Evolutionary conservation across 306 rosid genomes (phyloP), one percentile per base, ranked within the genome.

Genomic region (Lotus japonicus): DNA sequence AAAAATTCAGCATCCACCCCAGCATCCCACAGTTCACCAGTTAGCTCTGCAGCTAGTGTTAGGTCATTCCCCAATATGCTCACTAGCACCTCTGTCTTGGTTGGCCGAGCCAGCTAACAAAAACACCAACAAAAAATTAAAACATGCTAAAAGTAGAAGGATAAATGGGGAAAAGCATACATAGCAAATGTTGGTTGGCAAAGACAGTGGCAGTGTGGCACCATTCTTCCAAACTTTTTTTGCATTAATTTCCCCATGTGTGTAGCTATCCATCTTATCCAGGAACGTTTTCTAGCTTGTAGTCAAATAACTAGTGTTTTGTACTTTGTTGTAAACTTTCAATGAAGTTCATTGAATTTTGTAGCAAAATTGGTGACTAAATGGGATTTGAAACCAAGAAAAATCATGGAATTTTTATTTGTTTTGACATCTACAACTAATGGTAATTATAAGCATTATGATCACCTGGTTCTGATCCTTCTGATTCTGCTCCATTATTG

Each of bases 401-500:
- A 41, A 65, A 60, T 17, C 52, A 54, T 41, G 54, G 23, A 55
- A 64, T 10, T 50, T 33, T 66, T 7, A 28, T 48, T 67, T 62
- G 6, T 18, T 63, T 51, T 44, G 23, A 39, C 48, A 45, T 14
- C 38, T 15, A 66, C 51, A 39, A 46, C 44, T 9, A 1, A 72
- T 46, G 28, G 42, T 36, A 57, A 42, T 4, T 12, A 46, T 38
- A 58, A 72, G 58, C 11, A 41, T 73, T 76, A 73, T 58, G 56
- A 56, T 76, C 43, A 94, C 99, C 96, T 94, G 84, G 46, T 84
- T 88, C 76, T 79, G 90, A 73, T 79, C 88, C 72, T 82, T 83
- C 70, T 86, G 81, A 8, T 72, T 79, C 72, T 86, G 90, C 77
- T 94, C 98, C 97, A 90, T 85, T 71, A 94, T 94, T 62, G 86